Percentiles rank a stretch among this genome's conserved stretches.
Conservation (phyloP, 306 rosid species). For the Vachellia collinsii region DNA sequence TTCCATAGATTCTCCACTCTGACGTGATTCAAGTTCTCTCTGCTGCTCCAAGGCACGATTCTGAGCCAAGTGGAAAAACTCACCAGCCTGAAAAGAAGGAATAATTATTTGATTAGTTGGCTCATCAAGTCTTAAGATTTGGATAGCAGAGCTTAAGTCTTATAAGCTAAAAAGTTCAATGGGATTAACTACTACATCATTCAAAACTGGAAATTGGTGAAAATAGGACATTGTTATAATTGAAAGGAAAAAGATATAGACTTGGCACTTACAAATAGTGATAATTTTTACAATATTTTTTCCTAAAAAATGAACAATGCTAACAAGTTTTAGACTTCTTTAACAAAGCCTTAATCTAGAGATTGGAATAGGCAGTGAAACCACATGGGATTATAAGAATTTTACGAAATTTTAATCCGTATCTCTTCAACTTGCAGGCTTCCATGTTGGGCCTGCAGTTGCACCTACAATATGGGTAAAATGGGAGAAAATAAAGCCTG, state of each 20-base stretch:
- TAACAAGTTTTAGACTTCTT: conserved; percentile 6
- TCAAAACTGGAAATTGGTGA: conserved; percentile 10
- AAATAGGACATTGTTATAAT: not conserved
- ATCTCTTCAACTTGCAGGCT: conserved; percentile 12
- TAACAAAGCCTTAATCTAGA: conserved; percentile 3
- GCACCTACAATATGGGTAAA: not conserved
- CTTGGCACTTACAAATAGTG: not conserved
- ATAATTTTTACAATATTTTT: not conserved
- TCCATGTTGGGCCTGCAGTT: not conserved
- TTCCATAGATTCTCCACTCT: conserved; percentile 67
- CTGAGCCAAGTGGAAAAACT: conserved; percentile 69
- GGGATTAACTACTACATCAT: conserved; percentile 20
- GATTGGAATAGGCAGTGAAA: conserved; percentile 7
- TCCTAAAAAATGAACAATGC: not conserved
- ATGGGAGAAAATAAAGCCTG: too few relatives aligned
- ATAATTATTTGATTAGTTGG: conserved; percentile 24
- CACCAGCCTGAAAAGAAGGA: conserved; percentile 69
- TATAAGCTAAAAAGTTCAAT: conserved; percentile 13
- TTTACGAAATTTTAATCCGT: conserved; percentile 2
- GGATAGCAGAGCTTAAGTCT: conserved; percentile 29
- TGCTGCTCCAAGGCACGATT: conserved; percentile 65
- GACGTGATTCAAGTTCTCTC: conserved; percentile 65
- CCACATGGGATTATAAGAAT: conserved; percentile 10
- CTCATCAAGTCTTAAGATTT: conserved; percentile 20
- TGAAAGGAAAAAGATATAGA: not conserved